phyloP scores from a whole-genome alignment of 768 basidiomycete genomes.

The Russula ochroleuca region DNA sequence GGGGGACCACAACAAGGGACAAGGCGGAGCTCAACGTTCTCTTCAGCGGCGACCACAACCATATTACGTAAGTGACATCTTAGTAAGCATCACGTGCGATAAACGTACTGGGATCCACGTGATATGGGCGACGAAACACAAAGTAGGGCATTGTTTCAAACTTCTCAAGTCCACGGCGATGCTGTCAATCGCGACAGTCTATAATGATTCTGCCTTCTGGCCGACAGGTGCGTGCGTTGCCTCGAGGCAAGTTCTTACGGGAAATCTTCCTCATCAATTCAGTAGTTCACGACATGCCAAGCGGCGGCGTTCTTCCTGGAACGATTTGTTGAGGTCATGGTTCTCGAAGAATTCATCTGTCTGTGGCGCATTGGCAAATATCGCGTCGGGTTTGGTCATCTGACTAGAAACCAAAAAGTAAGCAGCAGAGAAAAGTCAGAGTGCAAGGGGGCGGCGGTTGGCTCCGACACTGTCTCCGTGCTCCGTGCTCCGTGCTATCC shows the following conservation, averaged over 20 bases:
- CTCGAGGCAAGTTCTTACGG: background rate
- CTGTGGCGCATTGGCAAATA: background rate
- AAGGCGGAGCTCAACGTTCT: background rate
- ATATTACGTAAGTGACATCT: background rate
- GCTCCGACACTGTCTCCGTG: background rate
- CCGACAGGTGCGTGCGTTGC: background rate
- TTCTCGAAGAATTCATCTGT: background rate
- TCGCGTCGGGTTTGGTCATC: background rate
- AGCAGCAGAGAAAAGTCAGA: constrained; percentile 1
- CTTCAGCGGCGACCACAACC: background rate
- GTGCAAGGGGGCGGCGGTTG: too few relatives aligned
- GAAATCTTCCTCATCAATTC: background rate
- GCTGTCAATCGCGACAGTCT: constrained; percentile 19
- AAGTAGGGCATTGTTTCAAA: too few relatives aligned
- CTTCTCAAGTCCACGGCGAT: constrained; percentile 19
- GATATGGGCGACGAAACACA: background rate
- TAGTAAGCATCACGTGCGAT: background rate
- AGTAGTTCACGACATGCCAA: background rate
- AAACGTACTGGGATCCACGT: background rate
- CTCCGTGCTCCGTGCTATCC: background rate
- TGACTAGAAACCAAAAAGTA: background rate
- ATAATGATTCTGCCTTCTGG: background rate
- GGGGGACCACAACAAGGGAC: background rate
- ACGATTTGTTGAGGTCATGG: background rate
- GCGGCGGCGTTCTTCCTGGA: background rate